phyloP scores from a whole-genome alignment of 1,284 basidiomycete species.

The Fomitopsis palustris region DNA sequence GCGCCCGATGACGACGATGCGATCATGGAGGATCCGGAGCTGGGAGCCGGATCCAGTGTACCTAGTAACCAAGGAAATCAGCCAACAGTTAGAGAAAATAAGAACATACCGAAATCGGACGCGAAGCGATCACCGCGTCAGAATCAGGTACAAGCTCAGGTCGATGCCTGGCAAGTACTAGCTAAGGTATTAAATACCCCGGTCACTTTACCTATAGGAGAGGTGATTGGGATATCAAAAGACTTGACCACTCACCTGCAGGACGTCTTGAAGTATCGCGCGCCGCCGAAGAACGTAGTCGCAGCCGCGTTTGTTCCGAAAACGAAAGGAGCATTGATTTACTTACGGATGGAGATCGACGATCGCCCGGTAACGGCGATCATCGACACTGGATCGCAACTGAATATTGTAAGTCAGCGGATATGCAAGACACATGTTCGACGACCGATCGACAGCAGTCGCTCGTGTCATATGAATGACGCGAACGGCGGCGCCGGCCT shows the following conservation, averaged over 20 bases:
- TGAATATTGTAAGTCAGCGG: neutral
- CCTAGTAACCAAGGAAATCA: neutral
- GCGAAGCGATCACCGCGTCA: neutral
- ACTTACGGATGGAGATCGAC: neutral
- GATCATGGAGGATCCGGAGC: neutral
- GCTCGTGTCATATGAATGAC: neutral
- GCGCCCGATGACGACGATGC: neutral
- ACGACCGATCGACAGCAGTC: neutral
- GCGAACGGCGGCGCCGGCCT: neutral
- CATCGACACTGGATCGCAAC: neutral
- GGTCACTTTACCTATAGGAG: neutral
- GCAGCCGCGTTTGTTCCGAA: neutral
- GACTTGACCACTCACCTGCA: neutral
- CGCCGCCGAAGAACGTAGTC: neutral
- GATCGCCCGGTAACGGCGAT: neutral
- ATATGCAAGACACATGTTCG: neutral
- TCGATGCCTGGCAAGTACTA: neutral
- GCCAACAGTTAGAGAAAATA: neutral
- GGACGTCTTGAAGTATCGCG: neutral
- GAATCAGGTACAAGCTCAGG: neutral
- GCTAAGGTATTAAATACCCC: neutral
- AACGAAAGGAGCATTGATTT: neutral
- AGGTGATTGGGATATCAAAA: neutral
- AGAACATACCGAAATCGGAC: too few relatives aligned
- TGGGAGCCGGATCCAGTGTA: fast-evolving